Percentiles rank a stretch among this genome's conserved stretches.
These are phyloP conservation scores for Raffaelea ambrosiae DNA, from an alignment of 2,329 filamentous ascomycete species.

Conservation along the genomic window DNA sequence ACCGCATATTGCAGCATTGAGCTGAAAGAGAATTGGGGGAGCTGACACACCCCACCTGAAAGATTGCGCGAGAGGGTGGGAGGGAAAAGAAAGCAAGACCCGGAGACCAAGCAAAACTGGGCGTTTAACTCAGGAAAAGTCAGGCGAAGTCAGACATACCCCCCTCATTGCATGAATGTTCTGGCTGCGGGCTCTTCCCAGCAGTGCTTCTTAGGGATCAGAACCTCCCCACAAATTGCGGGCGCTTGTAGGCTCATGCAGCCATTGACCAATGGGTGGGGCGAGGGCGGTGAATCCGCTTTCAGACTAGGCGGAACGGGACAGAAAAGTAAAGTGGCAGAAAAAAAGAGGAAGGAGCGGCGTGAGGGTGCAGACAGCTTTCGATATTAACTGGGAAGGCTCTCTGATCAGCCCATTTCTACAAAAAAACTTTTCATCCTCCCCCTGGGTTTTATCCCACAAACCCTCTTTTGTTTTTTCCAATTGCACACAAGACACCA, in stretches of 20 bases:
- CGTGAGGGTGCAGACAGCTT: not conserved
- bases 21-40: not conserved
- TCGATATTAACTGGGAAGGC: constrained; percentile 1
- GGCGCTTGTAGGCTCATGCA: constrained; percentile 10
- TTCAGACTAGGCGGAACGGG: not conserved
- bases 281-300: constrained; percentile 6
- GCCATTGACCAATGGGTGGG: not conserved
- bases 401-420: constrained; percentile 8
- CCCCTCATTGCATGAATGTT: no score
- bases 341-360: not conserved
- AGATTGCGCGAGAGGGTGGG: no score
- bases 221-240: not conserved
- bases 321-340: not conserved
- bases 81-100: no score
- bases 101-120: no score
- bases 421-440: constrained; percentile 5
- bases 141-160: no score
- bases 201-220: not conserved
- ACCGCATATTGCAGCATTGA: constrained; percentile 2
- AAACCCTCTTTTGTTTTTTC: not conserved
- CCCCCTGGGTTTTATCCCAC: not conserved
- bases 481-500: constrained; percentile 15
- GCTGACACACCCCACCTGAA: no score
- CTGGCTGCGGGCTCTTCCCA: no score
- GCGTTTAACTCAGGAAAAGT: no score